Evolutionary conservation across 805 yeast genomes (phyloP).

Genomic region (Deakozyma indianensis): DNA sequence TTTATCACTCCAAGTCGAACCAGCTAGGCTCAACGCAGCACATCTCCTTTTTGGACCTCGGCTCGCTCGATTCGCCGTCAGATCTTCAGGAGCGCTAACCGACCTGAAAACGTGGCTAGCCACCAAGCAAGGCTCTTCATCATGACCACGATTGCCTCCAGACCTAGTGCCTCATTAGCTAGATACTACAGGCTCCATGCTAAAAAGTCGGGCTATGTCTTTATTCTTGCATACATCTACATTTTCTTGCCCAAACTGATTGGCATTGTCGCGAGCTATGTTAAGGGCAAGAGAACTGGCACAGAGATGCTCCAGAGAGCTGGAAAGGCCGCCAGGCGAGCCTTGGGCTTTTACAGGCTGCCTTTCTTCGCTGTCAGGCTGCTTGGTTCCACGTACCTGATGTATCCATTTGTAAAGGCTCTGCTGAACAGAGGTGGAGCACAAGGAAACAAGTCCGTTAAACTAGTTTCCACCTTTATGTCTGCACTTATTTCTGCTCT

Average conservation of each 20-base stretch:
- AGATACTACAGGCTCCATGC: background rate
- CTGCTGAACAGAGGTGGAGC: background rate
- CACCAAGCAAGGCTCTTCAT: no score
- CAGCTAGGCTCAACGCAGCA: no score
- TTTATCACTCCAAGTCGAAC: no score
- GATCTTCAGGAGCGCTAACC: no score
- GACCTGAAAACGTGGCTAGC: no score
- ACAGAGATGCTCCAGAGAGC: conserved; percentile 3
- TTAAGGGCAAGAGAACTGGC: conserved; percentile 2
- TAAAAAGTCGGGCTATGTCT: conserved; percentile 3
- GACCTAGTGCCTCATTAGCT: background rate
- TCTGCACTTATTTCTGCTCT: background rate
- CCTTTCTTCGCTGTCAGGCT: conserved; percentile 11
- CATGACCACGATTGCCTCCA: no score
- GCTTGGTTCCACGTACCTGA: conserved; percentile 5
- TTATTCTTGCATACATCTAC: conserved; percentile 9
- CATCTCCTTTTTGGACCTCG: no score
- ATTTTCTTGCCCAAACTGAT: conserved; percentile 8
- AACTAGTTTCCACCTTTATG: background rate
- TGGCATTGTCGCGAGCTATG: conserved; percentile 5
- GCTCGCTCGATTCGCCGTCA: no score
- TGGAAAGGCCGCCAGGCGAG: conserved; percentile 4
- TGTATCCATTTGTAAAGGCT: conserved; percentile 3
- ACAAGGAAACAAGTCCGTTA: background rate
- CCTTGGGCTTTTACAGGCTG: conserved; percentile 7